Percentiles rank a stretch among this genome's conserved stretches.
Evolutionary conservation across 2,329 filamentous ascomycete genomes (phyloP).

Genomic region (Aspergillus ochraceus): DNA sequence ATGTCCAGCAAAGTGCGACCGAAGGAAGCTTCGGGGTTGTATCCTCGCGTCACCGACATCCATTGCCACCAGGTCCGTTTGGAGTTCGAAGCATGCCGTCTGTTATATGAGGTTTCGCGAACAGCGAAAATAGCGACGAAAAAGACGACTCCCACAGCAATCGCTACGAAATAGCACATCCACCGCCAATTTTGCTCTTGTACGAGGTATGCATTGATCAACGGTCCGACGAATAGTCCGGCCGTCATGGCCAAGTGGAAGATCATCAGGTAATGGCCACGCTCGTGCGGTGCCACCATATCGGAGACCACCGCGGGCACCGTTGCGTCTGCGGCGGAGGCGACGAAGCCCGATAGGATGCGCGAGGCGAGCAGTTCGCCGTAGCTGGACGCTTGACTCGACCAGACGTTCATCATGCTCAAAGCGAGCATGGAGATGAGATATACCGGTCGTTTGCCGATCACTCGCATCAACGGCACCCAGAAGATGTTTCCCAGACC

Average conservation of each 20-base stretch:
- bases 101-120: constrained; percentile 24
- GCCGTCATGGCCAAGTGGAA: constrained; percentile 38
- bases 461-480: constrained; percentile 26
- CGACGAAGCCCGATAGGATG: constrained; percentile 28
- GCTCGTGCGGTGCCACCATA: constrained; percentile 35
- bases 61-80: constrained; percentile 18
- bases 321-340: constrained; percentile 36
- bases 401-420: constrained; percentile 38
- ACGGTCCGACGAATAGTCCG: constrained; percentile 39
- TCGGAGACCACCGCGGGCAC: constrained; percentile 38
- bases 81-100: neutral
- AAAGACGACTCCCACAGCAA: constrained; percentile 22
- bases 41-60: constrained; percentile 24
- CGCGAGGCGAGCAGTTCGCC: constrained; percentile 27
- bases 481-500: constrained; percentile 27
- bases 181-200: constrained; percentile 25
- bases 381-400: constrained; percentile 25
- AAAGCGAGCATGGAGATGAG: constrained; percentile 34
- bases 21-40: constrained; percentile 26
- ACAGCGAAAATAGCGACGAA: constrained; percentile 21
- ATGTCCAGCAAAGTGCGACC: constrained; percentile 23
- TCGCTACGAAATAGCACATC: constrained; percentile 28
- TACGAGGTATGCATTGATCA: constrained; percentile 31
- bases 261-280: constrained; percentile 40
- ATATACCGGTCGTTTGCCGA: constrained; percentile 41